Evolutionary conservation across 176 grass and related monocot genomes (phyloP), one percentile per base, ranked within the genome.

Genomic region (Phoenix roebelenii): DNA sequence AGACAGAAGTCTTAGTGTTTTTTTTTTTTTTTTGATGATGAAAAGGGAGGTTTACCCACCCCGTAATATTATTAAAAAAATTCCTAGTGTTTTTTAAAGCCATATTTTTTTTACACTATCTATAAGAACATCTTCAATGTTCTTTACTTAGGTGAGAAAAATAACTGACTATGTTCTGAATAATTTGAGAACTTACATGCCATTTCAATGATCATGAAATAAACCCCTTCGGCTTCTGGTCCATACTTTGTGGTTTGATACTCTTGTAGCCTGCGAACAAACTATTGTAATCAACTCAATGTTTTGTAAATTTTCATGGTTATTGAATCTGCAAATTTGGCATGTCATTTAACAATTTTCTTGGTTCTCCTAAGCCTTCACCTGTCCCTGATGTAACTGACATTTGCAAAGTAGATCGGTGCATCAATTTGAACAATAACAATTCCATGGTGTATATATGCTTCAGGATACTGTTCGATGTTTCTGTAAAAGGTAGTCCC

Each of bases 341-440:
- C 35, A 44, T 44, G 6, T 12, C 35, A 44, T 44, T 9, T 28
- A 26, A 30, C 15, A 30, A 26, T 17, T 52, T 51, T 19, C 3
- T 54, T 7, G 20, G 49, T 5, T 22, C 56, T n/a, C 23, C 24
- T 62, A 58, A 18, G 66, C 24, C 57, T 62, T 74, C 15, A 87
- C 91, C 86, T 96, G 69, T 90, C 91, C 65, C 90, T 96, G 66
- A 96, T 82, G 60, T 87, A 90, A 75, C 77, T 88, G 54, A 85
- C 90, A 63, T 96, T 96, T 48, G 91, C 91, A 77, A 96, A 96
- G 75, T 96, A 96, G 15, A 96, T 96, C 48, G 91, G 91, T 56
- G 91, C 80, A 74, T 96, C 91, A 59, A 96, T 70, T 80, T 86
- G 71, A 56, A 96, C 84, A 5, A 96, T 80, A 55, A 96, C 86